Percentiles rank a stretch among this genome's conserved stretches.
Conservation (phyloP, 2,329 filamentous ascomycete genomes). For the Plenodomus lindquistii region DNA sequence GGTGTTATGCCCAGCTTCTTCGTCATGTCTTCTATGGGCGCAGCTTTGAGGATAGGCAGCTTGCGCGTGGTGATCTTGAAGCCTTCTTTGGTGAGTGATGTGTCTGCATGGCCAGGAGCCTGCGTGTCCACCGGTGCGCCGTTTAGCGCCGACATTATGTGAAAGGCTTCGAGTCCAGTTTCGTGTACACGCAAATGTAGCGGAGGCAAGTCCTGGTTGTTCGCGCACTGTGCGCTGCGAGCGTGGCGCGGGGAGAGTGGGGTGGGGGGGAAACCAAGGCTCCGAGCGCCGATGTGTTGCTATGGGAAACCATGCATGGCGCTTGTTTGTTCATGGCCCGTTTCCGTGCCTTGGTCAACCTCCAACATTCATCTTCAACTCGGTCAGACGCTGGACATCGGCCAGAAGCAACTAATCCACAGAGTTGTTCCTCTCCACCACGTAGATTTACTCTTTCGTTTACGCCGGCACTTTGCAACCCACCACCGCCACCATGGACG, state of each 20-base stretch:
- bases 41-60: slow-evolving; percentile 90
- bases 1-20: slow-evolving; percentile 79
- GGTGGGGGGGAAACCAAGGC: background rate
- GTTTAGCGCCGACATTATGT: slow-evolving; percentile 32
- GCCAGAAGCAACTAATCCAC: slow-evolving; percentile 6
- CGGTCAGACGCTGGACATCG: slow-evolving; percentile 13
- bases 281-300: background rate
- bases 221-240: slow-evolving; percentile 1
- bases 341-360: background rate
- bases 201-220: background rate
- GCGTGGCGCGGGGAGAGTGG: background rate
- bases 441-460: slow-evolving; percentile 8
- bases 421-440: slow-evolving; percentile 12
- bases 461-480: background rate
- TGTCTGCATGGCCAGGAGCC: slow-evolving; percentile 39
- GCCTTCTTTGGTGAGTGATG: slow-evolving; percentile 47
- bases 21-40: slow-evolving; percentile 84
- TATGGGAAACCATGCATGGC: background rate
- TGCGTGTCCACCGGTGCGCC: slow-evolving; percentile 39
- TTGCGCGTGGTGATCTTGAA: slow-evolving; percentile 84
- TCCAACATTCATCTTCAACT: slow-evolving; percentile 6
- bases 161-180: background rate
- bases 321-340: slow-evolving; percentile 13
- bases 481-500: slow-evolving; percentile 60
- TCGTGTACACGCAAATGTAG: background rate